Base-by-base conservation (phyloP, 305 asterid species). In the Fraxinus latifolia region DNA sequence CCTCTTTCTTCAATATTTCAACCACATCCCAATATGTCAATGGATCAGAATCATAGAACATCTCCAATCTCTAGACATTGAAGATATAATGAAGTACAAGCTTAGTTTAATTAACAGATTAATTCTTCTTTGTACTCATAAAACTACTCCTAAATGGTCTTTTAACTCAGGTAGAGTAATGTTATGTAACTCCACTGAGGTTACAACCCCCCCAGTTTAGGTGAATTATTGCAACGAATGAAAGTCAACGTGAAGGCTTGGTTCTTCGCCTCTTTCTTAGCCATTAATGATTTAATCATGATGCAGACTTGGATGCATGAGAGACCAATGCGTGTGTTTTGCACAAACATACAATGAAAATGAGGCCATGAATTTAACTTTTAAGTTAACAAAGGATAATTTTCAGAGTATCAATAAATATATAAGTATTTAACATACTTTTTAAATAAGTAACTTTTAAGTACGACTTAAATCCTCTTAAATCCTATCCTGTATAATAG, bases 1-100 rank as follows among this genome's bases (percentile, higher is more conserved):
- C 84, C 84, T 95, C 99, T 83, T 93, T 92, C 89, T 89, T 92
- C 85, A 95, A 27, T 67, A 95, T 95, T 89, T 92, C 96, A 67
- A 92, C 93, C 81, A 89, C 83, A 77, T 94, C 94, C 86, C 96
- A 88, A 86, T 92, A 91, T 53, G 77, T 53, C 3, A 88, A 80
- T 47, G 97, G 96, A 78, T 95, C 91, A 3, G 90, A 82, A 7
- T 90, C 96, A 81, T 93, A 87, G 71, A 93, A 81, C 81, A 81
- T 91, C 89, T 95, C 97, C 86, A 95, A 82, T 87, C 97, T 90
- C 98, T 95, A 55, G 0, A 80, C 67, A 68, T 21, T 32, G 5
- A 74, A 53, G 55, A 53, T 31, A 60, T 1, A 14, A 68, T 68
- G 37, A 21, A 25, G 58, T 14, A 47, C 19, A 47, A 14, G 5